Base-by-base conservation (phyloP, 2,329 filamentous ascomycete species). In the Hirsutella rhossiliensis region DNA sequence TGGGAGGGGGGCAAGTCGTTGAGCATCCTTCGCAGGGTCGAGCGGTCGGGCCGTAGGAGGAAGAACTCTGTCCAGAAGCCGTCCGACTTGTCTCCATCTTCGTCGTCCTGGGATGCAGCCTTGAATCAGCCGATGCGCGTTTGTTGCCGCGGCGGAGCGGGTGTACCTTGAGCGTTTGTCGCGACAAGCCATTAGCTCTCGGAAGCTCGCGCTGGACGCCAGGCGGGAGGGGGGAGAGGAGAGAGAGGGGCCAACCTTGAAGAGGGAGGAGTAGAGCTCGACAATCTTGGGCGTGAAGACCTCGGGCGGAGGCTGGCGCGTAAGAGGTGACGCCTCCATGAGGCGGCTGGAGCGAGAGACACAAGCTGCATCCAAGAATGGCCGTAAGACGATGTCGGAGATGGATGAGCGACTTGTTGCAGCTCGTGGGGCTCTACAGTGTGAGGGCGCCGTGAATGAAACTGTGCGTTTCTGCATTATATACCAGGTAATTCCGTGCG, bases 41-140 rank as follows among this genome's bases (percentile, higher is more conserved):
- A 62, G 44, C 78, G 74, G 59, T 96, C 87, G 19, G 90, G 89
- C 50, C 80, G 81, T 46, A 96, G 72, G 32, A 98, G 75, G 62
- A 98, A 98, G 66, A 98, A 88, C 64, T 96, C 92, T 52, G 79
- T 76, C 92, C 92, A 98, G 67, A 96, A 98, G 38, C 88, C 90
- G 48, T 95, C 87, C 1, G 86, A 77, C 49, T 83, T 83, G 27
- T 88, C 82, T 42, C 69, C 64, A 47, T 79, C 75, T 48, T 84
- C 75, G 44, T 80, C 75, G 50, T 82, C 78, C 66, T 84, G 61
- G 50, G 43, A 41, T 34, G 45, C 23, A 44, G 42, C 44, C 42
- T 39, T 50, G 48, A 47, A 51, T 64, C 57, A 62, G 55, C 55
- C 51, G 47, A 52, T 40, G 45, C 52, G 46, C 49, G 23, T 41